A percentile compares a stretch with the other conserved stretches of the same genome.
These are phyloP conservation scores for Epichloe hybrida DNA, from an alignment of 2,329 filamentous ascomycete genomes.

Conservation along the genomic window DNA sequence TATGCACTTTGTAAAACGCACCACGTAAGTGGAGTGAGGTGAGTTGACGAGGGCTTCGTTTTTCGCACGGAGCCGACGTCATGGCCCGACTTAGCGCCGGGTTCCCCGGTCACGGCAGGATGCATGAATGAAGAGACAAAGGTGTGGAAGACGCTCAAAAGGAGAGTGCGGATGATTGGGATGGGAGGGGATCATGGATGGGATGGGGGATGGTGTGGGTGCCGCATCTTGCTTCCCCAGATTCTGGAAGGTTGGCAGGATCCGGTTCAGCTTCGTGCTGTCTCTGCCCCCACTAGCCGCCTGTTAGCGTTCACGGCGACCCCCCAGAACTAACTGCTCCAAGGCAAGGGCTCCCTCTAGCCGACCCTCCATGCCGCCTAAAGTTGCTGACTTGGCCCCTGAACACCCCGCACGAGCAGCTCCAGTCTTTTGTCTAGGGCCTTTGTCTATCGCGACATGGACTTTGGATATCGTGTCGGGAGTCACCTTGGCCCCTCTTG, in stretches of 20 bases:
- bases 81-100: not conserved
- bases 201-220: not conserved
- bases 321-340: no score
- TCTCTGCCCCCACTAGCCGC: no score
- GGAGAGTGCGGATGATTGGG: not conserved
- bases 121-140: not conserved
- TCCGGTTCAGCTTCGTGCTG: not conserved
- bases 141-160: not conserved
- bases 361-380: no score
- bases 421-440: no score
- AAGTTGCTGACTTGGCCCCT: no score
- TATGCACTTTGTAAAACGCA: no score
- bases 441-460: no score
- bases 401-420: no score
- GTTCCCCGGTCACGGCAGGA: not conserved
- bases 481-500: not conserved
- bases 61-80: constrained; percentile 1
- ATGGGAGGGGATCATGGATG: not conserved
- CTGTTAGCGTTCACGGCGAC: no score
- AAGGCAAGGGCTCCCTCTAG: no score
- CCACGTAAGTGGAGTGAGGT: not conserved
- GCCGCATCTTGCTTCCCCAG: not conserved
- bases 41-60: not conserved
- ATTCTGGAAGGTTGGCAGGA: not conserved
- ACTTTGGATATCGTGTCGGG: no score